Evolutionary conservation across 805 yeast genomes (phyloP), one percentile per base, ranked within the genome.

Genomic region (Monosporozyma aerobia): DNA sequence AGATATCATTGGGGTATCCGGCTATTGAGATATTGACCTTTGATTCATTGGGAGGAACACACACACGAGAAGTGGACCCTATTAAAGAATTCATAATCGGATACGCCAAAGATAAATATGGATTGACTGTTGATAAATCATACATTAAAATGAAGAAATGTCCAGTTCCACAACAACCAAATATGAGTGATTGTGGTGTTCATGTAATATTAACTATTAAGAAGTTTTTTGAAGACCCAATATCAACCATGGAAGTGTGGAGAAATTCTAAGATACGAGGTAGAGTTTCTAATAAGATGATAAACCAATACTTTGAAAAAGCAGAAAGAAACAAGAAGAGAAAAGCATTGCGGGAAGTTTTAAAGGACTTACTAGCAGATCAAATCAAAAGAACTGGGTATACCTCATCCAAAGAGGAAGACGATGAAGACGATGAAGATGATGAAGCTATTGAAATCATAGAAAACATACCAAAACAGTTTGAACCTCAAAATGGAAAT

Each of bases 161-260:
- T 4, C 63, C 72, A 5, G 94, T 89, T 0, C 96, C 97, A 0
- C 81, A 77, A 54, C 99, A 94, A 63, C 81, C 82, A 32, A 94
- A 94, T 65, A 82, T 83, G 69, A 87, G 90, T 63, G 99, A 94
- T 65, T 94, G 99, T 71, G 99, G 99, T 1, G 80, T 94, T 22
- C 97, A 87, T 69, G 87, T 92, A 1, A 83, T 94, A 14, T 83
- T 83, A 59, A 90, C 86, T 59, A 76, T 83, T 11, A 72, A 74
- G 53, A 79, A 77, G 56, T 82, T 87, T 68, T 72, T 84, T 47
- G 69, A 70, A 25, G 68, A 78, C 41, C 79, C 81, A 0, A 59
- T 59, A 0, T 71, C 64, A 25, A 82, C 87, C 50, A 69, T 78
- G 46, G 63, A 63, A 44, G 57, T 78, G 10, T 81, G 87, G 87